Evolutionary conservation across 306 rosid genomes (phyloP), one percentile per base, ranked within the genome.

Genomic region (Citrullus colocynthis): DNA sequence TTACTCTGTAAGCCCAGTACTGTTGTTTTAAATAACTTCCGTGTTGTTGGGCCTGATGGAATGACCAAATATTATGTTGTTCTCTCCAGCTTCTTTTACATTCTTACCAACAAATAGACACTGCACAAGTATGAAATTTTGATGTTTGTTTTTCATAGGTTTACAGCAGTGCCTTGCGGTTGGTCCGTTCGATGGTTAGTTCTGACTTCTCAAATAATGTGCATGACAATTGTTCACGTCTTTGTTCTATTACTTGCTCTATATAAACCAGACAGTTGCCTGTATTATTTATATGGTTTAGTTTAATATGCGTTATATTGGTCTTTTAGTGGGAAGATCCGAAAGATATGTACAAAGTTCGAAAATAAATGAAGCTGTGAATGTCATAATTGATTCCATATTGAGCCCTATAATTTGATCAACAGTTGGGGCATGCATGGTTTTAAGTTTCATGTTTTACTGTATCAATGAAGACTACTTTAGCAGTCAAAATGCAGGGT

Each of bases 141-240:
- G 62, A 73, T 18, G 45, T 73, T 51, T 49, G 48, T 58, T 60
- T 51, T 72, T 48, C 52, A 45, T 91, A 95, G 98, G 98, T 95
- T 80, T 95, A 95, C 87, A 95, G 92, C 80, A 95, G 97, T 87
- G 99, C 99, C 85, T 83, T 95, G 91, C 89, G 98, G 83, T 88
- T 95, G 85, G 99, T 95, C 82, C 96, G 97, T 32, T 95, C 98
- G 77, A 92, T 95, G 99, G 99, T 95, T 85, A 92, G 96, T 85
- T 72, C 73, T 55, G 51, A 60, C 70, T 67, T 76, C 78, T 66
- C 79, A 11, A 44, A 78, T 48, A 34, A 32, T 62, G 80, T 57
- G 52, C 65, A 45, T 59, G 36, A 59, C 73, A 78, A 42, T 75
- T 66, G 71, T 21, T 49, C 75, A 37, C 54, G 49, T 4, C 12